phyloP scores from a whole-genome alignment of 2,329 filamentous ascomycete genomes.

The Aspergillus sp. region DNA sequence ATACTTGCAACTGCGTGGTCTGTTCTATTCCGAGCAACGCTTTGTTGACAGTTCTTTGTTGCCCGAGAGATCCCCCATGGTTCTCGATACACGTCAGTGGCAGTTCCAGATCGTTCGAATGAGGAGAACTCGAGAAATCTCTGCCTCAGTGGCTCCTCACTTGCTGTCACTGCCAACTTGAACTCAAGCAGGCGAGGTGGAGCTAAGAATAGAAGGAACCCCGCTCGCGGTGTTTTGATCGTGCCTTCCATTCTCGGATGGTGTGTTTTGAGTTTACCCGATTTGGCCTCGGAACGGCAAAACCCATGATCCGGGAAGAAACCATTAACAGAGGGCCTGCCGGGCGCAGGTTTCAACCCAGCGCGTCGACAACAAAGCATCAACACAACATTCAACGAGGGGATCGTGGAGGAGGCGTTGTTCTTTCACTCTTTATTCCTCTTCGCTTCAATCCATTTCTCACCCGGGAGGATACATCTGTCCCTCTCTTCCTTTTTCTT shows the following conservation, averaged over 20 bases:
- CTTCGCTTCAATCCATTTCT: not conserved
- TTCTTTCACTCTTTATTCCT: conserved; percentile 1
- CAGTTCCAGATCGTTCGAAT: not conserved
- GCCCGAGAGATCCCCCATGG: not conserved
- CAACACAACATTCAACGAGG: conserved; percentile 20
- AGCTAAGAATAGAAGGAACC: conserved; percentile 14
- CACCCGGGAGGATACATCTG: conserved; percentile 2
- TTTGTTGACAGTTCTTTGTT: conserved; percentile 6
- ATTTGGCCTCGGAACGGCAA: conserved; percentile 17
- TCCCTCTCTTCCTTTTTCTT: not conserved
- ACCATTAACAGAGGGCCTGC: conserved; percentile 14
- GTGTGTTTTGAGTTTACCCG: conserved; percentile 35
- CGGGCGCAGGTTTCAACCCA: conserved; percentile 13
- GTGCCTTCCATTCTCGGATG: conserved; percentile 17
- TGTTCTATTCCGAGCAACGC: not conserved
- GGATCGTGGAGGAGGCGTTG: conserved; percentile 1
- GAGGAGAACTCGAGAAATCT: not conserved
- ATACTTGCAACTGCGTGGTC: not conserved
- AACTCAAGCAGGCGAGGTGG: not conserved
- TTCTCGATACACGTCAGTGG: not conserved
- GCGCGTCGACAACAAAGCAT: conserved; percentile 27
- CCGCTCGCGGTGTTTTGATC: conserved; percentile 22
- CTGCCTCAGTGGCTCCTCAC: not conserved
- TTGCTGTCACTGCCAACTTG: not conserved
- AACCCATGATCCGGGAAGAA: conserved; percentile 24